phyloP scores from a whole-genome alignment of 75 land plant species.

The Pinus tabuliformis region DNA sequence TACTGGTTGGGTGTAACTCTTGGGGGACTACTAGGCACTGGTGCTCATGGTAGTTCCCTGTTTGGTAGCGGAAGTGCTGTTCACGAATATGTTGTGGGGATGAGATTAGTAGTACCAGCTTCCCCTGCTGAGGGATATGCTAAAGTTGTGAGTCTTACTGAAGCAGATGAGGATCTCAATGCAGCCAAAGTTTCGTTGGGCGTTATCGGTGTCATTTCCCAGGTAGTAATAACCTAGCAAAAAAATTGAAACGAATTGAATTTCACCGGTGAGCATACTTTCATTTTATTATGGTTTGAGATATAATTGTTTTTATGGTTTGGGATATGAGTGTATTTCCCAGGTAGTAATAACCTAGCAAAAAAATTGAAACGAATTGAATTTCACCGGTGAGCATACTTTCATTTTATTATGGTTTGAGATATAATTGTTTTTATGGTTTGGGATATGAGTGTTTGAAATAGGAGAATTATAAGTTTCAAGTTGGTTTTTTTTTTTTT shows the following conservation, averaged over 20 bases:
- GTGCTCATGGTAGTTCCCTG: conserved; percentile 80
- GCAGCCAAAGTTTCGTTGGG: conserved; percentile 75
- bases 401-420: too few relatives aligned
- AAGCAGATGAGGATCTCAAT: conserved; percentile 31
- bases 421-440: too few relatives aligned
- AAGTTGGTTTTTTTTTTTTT: too few relatives aligned
- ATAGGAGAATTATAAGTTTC: too few relatives aligned
- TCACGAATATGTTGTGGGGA: conserved; percentile 59
- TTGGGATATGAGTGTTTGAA: too few relatives aligned
- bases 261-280: too few relatives aligned
- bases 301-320: too few relatives aligned
- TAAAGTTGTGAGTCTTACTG: conserved; percentile 29
- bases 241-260: background rate
- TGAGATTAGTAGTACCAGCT: conserved; percentile 54
- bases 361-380: background rate
- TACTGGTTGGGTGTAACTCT: conserved; percentile 81
- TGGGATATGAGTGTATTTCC: conserved; percentile 28
- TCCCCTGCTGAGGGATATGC: conserved; percentile 48
- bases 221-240: conserved; percentile 21
- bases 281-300: too few relatives aligned
- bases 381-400: too few relatives aligned
- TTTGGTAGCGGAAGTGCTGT: conserved; percentile 73
- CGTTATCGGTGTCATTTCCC: conserved; percentile 74
- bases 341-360: conserved; percentile 24
- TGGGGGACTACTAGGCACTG: conserved; percentile 63